Evolutionary conservation across 495 filamentous ascomycete species (phyloP).

Genomic region (Cudoniella acicularis): DNA sequence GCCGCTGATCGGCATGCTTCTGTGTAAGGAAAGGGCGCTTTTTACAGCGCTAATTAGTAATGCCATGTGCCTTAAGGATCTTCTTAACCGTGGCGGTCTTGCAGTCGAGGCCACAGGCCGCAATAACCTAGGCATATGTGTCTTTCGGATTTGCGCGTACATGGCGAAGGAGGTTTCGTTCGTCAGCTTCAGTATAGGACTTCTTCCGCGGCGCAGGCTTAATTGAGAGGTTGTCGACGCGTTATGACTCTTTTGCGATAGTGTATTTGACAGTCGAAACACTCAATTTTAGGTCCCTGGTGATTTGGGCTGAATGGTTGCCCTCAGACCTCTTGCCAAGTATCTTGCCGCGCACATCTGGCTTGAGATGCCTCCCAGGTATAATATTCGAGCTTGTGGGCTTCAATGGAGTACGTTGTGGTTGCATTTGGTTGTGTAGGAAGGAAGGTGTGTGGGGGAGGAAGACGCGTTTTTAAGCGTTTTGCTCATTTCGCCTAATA

Average conservation of each 20-base stretch:
- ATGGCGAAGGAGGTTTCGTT: background rate
- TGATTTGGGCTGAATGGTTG: background rate
- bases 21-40: background rate
- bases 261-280: no score
- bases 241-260: background rate
- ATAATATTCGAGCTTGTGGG: background rate
- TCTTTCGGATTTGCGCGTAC: background rate
- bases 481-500: no score
- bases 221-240: background rate
- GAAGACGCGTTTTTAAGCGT: no score
- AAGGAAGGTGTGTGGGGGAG: no score
- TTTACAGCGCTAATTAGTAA: conserved; percentile 1
- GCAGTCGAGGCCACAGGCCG: background rate
- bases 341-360: background rate
- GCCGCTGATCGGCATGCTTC: background rate
- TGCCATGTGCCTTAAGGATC: conserved; percentile 1
- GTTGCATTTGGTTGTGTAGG: no score
- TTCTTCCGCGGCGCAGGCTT: background rate
- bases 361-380: background rate
- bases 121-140: background rate
- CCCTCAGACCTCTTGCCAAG: background rate
- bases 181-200: background rate
- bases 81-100: background rate
- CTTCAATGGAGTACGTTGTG: background rate
- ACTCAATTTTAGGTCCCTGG: no score